Percentiles rank a stretch among this genome's conserved stretches.
phyloP scores from a whole-genome alignment of 805 yeast genomes.

The Ogataea degrootiae region DNA sequence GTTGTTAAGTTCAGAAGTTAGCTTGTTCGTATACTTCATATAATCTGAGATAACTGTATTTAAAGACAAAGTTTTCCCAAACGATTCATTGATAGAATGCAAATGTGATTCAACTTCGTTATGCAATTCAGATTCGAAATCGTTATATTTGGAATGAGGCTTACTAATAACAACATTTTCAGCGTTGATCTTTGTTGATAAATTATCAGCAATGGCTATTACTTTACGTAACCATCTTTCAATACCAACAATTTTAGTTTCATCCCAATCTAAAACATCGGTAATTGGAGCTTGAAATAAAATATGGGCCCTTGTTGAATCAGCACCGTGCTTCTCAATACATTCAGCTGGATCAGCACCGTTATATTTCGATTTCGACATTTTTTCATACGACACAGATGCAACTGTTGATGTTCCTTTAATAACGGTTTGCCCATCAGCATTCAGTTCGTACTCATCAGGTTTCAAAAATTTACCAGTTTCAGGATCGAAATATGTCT shows the following conservation, averaged over 20 bases:
- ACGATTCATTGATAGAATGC: conserved; percentile 51
- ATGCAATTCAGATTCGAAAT: conserved; percentile 50
- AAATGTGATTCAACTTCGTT: conserved; percentile 49
- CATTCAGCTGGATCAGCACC: conserved; percentile 88
- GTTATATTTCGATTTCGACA: conserved; percentile 94
- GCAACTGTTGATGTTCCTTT: conserved; percentile 50
- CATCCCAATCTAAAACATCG: conserved; percentile 88
- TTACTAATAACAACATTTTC: conserved; percentile 12
- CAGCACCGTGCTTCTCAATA: conserved; percentile 78
- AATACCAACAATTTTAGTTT: conserved; percentile 75
- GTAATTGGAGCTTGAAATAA: conserved; percentile 86
- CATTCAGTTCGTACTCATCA: conserved; percentile 51
- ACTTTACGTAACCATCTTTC: conserved; percentile 81
- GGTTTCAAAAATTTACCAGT: conserved; percentile 76
- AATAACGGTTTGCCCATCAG: conserved; percentile 42
- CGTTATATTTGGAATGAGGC: conserved; percentile 20
- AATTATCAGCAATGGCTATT: conserved; percentile 26
- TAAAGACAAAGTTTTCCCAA: conserved; percentile 54
- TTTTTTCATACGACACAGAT: conserved; percentile 68
- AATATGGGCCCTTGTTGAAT: conserved; percentile 90
- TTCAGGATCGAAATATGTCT: conserved; percentile 67
- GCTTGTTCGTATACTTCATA: conserved; percentile 70
- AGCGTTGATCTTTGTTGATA: conserved; percentile 11
- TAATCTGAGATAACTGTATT: conserved; percentile 87
- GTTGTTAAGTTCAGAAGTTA: conserved; percentile 36